phyloP scores from a whole-genome alignment of 495 filamentous ascomycete species.

The Xylaria scruposa region DNA sequence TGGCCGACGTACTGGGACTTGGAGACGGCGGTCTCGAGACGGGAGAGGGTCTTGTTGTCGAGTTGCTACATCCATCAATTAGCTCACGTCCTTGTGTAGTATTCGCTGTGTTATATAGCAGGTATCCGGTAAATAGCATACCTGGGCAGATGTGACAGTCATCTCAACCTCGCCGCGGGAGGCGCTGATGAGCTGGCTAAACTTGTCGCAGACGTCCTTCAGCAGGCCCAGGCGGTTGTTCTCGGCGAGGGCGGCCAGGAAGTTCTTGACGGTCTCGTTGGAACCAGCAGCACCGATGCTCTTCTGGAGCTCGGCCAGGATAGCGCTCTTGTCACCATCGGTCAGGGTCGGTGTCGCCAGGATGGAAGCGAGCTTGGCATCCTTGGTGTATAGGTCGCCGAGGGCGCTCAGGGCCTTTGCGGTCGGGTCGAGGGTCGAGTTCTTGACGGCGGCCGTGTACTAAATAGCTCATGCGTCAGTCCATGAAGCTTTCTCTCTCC shows the following conservation, averaged over 20 bases:
- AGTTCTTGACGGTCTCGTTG: constrained; percentile 88
- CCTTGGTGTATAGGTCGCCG: constrained; percentile 73
- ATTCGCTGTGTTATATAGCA: neutral
- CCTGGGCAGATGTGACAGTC: constrained; percentile 85
- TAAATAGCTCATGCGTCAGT: constrained; percentile 58
- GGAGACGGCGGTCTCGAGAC: constrained; percentile 84
- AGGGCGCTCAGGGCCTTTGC: constrained; percentile 77
- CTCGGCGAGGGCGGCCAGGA: constrained; percentile 85
- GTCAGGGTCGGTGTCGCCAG: constrained; percentile 81
- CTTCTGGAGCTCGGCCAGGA: constrained; percentile 85
- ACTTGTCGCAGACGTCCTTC: constrained; percentile 84
- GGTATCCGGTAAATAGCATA: constrained; percentile 50
- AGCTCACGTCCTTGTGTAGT: constrained; percentile 19
- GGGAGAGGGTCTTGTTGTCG: constrained; percentile 80
- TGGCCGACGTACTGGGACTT: constrained; percentile 88
- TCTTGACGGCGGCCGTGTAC: constrained; percentile 96
- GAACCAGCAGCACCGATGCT: constrained; percentile 71
- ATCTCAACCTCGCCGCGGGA: constrained; percentile 92
- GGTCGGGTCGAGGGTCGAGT: constrained; percentile 78
- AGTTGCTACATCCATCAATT: constrained; percentile 67
- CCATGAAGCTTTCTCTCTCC: constrained; percentile 21
- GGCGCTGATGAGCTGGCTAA: constrained; percentile 83
- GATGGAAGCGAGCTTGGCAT: constrained; percentile 77
- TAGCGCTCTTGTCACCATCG: constrained; percentile 77
- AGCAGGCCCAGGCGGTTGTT: constrained; percentile 93